Conservation (phyloP, 768 basidiomycete genomes). For the Erythrobasidium yunnanense region DNA sequence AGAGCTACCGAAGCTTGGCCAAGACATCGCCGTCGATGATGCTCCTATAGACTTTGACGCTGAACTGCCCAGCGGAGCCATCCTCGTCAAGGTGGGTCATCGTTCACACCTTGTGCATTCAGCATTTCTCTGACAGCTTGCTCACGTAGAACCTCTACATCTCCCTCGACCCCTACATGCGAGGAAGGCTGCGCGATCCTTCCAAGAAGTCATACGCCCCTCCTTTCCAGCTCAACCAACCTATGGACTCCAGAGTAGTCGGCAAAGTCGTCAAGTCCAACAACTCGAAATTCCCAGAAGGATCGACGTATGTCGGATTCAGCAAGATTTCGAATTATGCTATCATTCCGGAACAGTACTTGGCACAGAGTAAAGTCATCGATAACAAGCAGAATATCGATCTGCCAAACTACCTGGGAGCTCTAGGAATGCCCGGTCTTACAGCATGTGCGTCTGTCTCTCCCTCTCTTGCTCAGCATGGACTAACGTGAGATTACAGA, state of each 20-base stretch:
- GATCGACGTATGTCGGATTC: slow-evolving; percentile 36
- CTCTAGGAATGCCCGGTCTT: slow-evolving; percentile 41
- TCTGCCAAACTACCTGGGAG: slow-evolving; percentile 29
- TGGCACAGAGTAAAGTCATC: slow-evolving; percentile 23
- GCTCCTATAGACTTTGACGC: slow-evolving; percentile 11
- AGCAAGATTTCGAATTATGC: slow-evolving; percentile 26
- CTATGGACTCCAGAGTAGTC: slow-evolving; percentile 34
- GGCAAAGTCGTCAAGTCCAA: slow-evolving; percentile 38
- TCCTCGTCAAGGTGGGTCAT: slow-evolving; percentile 15
- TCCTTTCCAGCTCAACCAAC: slow-evolving; percentile 33
- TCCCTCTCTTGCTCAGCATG: slow-evolving; percentile 5
- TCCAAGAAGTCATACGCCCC: slow-evolving; percentile 36
- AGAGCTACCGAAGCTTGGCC: slow-evolving; percentile 20
- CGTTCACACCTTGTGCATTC: not conserved
- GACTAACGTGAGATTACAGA: slow-evolving; percentile 40
- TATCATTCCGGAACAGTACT: slow-evolving; percentile 17
- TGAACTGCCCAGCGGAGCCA: not conserved
- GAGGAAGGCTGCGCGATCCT: slow-evolving; percentile 33
- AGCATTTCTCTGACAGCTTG: not conserved
- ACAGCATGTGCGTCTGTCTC: slow-evolving; percentile 23
- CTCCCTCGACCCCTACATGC: slow-evolving; percentile 40
- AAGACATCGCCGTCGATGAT: slow-evolving; percentile 14
- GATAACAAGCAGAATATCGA: slow-evolving; percentile 24
- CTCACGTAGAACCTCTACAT: slow-evolving; percentile 5
- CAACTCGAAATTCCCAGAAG: slow-evolving; percentile 31